Evolutionary conservation across 371 early-diverging fungal species (phyloP).

Genomic region (Lichtheimia ornata): DNA sequence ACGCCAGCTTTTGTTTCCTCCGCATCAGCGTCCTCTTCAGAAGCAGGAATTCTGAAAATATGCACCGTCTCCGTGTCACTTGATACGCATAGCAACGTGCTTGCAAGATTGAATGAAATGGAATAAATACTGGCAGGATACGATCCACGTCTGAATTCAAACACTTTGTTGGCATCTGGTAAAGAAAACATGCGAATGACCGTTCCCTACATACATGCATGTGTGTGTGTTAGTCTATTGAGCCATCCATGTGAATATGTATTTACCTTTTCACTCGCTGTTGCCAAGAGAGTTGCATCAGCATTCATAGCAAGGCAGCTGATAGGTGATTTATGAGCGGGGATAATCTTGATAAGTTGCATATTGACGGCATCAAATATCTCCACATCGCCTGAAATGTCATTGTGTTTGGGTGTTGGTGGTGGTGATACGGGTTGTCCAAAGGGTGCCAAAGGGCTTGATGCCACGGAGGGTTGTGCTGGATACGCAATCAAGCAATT

Average conservation of each 20-base stretch:
- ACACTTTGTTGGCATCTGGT: conserved; percentile 83
- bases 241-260: conserved; percentile 91
- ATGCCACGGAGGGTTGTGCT: conserved; percentile 57
- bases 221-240: conserved; percentile 72
- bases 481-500: conserved; percentile 95
- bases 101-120: conserved; percentile 83
- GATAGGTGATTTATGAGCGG: conserved; percentile 91
- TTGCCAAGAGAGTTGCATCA: conserved; percentile 92
- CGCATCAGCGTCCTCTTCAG: neutral
- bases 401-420: conserved; percentile 45
- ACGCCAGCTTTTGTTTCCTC: conserved; percentile 4
- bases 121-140: conserved; percentile 90
- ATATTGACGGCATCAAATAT: conserved; percentile 86
- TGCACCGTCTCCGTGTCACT: conserved; percentile 96
- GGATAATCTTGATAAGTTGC: conserved; percentile 87
- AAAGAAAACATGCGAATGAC: conserved; percentile 95
- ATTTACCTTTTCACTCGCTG: conserved; percentile 95
- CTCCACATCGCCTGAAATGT: conserved; percentile 76
- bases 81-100: conserved; percentile 85
- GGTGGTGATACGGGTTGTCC: conserved; percentile 39
- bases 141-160: conserved; percentile 93
- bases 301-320: conserved; percentile 83
- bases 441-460: conserved; percentile 37
- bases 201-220: conserved; percentile 65
- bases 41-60: conserved; percentile 75